A percentile compares a stretch with the other conserved stretches of the same genome.
phyloP scores from a whole-genome alignment of 306 rosid species.

The Ceratonia siliqua region DNA sequence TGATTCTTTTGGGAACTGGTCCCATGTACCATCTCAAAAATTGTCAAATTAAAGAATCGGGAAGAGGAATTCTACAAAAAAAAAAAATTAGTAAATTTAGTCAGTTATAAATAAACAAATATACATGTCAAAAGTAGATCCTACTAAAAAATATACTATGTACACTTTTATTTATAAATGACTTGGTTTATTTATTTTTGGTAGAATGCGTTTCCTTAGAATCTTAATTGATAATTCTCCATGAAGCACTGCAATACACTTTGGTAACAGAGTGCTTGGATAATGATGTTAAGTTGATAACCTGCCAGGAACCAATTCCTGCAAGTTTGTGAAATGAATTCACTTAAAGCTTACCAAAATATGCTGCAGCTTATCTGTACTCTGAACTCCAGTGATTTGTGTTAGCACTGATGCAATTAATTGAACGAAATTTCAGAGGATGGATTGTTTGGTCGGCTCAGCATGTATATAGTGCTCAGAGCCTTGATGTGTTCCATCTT shows the following conservation, averaged over 20 bases:
- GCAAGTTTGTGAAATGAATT: background rate
- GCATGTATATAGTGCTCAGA: constrained; percentile 41
- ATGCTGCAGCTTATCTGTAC: background rate
- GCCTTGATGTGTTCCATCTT: constrained; percentile 32
- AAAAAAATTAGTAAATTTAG: no score
- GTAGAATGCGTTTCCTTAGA: no score
- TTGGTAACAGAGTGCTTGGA: background rate
- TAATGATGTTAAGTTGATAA: background rate
- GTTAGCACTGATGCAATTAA: background rate
- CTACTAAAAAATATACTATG: no score
- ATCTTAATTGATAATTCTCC: background rate
- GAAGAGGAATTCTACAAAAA: no score
- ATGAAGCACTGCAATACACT: background rate
- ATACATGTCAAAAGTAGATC: no score
- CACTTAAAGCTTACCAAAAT: background rate
- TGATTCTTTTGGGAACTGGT: background rate
- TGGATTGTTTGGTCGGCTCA: constrained; percentile 37
- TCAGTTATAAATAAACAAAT: no score
- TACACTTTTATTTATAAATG: no score
- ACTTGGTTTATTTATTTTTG: no score
- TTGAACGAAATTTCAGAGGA: constrained; percentile 42
- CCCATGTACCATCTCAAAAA: background rate
- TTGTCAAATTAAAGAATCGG: background rate
- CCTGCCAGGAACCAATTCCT: background rate
- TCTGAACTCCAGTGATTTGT: constrained; percentile 8